Evolutionary conservation across 345 rosid genomes (phyloP), one percentile per base, ranked within the genome.

Genomic region (Populus nigra): DNA sequence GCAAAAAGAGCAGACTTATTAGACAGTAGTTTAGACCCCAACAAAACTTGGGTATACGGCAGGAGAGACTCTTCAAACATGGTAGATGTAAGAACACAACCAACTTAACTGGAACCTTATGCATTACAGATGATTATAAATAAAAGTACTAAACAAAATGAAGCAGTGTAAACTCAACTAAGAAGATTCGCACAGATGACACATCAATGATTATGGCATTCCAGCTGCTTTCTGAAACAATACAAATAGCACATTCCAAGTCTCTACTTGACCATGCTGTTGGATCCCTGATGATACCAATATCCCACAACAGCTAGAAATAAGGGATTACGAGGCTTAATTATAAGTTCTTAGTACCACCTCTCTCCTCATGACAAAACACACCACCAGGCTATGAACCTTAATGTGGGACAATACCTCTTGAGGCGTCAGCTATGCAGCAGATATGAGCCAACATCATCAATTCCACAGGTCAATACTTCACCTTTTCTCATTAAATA

Each of bases 1-100:
- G 33, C 53, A 69, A 22, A 80, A 8, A 66, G n/a, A 78, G 74
- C 18, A 73, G 16, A 25, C 20, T 36, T n/a, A 65, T 79, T 47
- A 76, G 66, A 41, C 63, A 35, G 59, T 67, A 68, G 11, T 23
- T 16, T 62, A 75, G 41, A 75, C 66, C 39, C 39, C 70, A 80
- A 62, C 11, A 49, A 50, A 68, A 55, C 12, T 7, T 15, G 38
- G 49, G 31, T 17, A 31, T 16, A 22, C 3, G 33, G n/a, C 53
- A 57, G 23, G 22, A 71, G 20, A 15, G 45, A 39, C 7, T 17
- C 31, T 33, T n/a, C 65, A 35, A 18, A 20, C 45, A 43, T 47
- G 22, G 55, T 25, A 23, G 23, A 18, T 20, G 31, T 20, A 45
- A 62, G 2, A 33, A 53, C 2, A 53, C 20, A 5, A 18, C 20